These are phyloP conservation scores for Endogone sp. DNA, from an alignment of 192 early-diverging fungal species.

Conservation along the genomic window DNA sequence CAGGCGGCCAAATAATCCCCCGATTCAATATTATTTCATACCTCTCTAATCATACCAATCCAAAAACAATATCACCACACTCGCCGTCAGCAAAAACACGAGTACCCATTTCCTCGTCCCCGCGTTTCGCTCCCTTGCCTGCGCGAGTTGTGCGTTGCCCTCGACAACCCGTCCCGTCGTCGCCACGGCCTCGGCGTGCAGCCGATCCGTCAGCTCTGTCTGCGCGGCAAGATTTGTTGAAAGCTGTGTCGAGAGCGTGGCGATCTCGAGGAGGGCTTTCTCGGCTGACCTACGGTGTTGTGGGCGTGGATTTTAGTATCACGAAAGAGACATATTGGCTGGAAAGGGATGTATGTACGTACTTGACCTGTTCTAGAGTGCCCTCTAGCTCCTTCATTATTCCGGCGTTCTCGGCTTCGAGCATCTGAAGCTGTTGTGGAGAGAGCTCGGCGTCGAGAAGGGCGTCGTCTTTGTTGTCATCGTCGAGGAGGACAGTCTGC, in stretches of 20 bases:
- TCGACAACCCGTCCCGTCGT: conserved; percentile 56
- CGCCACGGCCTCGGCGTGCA: conserved; percentile 69
- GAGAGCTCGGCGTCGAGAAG: conserved; percentile 43
- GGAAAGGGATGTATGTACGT: no score
- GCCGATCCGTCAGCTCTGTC: conserved; percentile 65
- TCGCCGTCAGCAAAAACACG: conserved; percentile 64
- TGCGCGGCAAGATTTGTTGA: conserved; percentile 68
- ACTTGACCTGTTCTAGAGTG: conserved; percentile 61
- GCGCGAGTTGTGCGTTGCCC: conserved; percentile 63
- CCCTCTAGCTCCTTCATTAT: conserved; percentile 70
- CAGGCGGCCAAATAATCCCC: not conserved
- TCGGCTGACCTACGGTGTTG: conserved; percentile 46
- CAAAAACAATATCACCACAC: conserved; percentile 69
- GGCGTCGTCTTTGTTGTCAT: conserved; percentile 35
- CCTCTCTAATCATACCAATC: conserved; percentile 68
- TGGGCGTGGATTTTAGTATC: not conserved
- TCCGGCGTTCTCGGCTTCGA: conserved; percentile 64
- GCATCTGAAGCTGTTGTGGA: conserved; percentile 53
- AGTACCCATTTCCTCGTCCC: conserved; percentile 73
- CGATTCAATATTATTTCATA: not conserved
- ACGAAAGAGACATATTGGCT: not conserved
- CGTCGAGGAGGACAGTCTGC: not conserved
- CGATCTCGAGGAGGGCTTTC: conserved; percentile 66
- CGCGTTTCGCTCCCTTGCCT: conserved; percentile 59
- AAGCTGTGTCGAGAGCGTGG: conserved; percentile 63